Conservation (phyloP, 1,284 basidiomycete species). For the Apiotrichum gracile region DNA sequence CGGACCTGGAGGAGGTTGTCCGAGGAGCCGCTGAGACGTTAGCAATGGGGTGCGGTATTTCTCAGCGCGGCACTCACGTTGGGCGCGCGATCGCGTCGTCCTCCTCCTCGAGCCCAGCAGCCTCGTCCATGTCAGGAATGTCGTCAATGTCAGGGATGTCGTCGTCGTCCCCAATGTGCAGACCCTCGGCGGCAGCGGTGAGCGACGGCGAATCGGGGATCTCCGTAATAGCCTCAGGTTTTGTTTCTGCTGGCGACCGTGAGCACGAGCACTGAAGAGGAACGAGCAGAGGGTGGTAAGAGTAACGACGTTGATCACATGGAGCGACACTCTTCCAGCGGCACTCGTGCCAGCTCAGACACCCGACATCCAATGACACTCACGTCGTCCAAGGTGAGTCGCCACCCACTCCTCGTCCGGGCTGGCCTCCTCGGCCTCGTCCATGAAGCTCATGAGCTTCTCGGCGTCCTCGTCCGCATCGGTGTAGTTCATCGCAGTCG, state of each 20-base stretch:
- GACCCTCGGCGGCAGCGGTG: slow-evolving; percentile 40
- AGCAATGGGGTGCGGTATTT: not conserved
- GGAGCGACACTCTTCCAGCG: no score
- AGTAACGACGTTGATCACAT: no score
- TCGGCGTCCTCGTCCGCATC: slow-evolving; percentile 93
- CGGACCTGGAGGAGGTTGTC: slow-evolving; percentile 86
- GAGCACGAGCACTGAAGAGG: not conserved
- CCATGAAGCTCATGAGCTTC: slow-evolving; percentile 60
- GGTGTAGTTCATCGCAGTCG: slow-evolving; percentile 84
- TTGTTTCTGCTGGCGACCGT: slow-evolving; percentile 9
- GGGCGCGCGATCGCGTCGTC: slow-evolving; percentile 55
- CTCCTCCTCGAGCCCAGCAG: slow-evolving; percentile 62
- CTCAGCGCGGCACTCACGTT: not conserved
- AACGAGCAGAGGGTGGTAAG: no score
- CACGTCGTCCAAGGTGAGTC: slow-evolving; percentile 47
- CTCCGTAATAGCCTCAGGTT: slow-evolving; percentile 37
- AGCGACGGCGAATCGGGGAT: slow-evolving; percentile 38
- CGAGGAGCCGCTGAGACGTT: not conserved
- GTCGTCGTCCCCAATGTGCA: slow-evolving; percentile 50
- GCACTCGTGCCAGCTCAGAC: no score
- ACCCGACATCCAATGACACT: no score
- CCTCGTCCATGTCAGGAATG: slow-evolving; percentile 82
- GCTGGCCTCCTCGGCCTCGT: slow-evolving; percentile 46
- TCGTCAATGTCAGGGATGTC: slow-evolving; percentile 78
- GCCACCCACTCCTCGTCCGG: slow-evolving; percentile 50